Conservation (phyloP, 2,329 filamentous ascomycete genomes). For the Trichoderma arundinaceum region DNA sequence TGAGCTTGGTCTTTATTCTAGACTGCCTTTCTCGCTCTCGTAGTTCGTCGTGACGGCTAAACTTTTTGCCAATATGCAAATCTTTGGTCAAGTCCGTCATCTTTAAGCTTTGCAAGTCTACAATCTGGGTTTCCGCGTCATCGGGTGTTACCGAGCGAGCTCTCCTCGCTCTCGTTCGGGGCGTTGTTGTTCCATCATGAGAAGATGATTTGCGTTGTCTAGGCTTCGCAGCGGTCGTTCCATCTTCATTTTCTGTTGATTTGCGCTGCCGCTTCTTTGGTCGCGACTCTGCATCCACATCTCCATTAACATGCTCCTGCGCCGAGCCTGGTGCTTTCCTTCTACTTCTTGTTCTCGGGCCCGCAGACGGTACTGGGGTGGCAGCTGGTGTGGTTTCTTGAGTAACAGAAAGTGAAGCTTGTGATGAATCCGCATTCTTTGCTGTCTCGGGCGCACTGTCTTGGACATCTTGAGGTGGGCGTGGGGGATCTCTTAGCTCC, state of each 20-base stretch:
- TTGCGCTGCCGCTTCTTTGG: constrained; percentile 46
- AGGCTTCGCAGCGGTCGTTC: constrained; percentile 34
- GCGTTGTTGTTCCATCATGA: constrained; percentile 35
- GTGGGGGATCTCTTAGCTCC: constrained; percentile 28
- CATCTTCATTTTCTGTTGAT: constrained; percentile 37
- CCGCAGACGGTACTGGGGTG: background rate
- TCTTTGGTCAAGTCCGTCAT: constrained; percentile 77
- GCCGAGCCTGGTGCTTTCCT: constrained; percentile 28
- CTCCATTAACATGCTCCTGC: constrained; percentile 34
- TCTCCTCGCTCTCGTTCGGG: constrained; percentile 41
- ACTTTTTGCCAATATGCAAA: constrained; percentile 73
- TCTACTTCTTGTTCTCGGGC: constrained; percentile 28
- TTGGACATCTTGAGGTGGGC: constrained; percentile 1
- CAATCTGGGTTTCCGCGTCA: constrained; percentile 64
- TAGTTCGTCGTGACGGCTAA: constrained; percentile 75
- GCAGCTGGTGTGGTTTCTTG: constrained; percentile 4
- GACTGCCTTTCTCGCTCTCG: constrained; percentile 65
- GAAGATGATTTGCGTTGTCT: constrained; percentile 41
- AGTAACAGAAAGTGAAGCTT: background rate
- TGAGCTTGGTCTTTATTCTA: constrained; percentile 43
- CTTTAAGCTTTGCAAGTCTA: constrained; percentile 70
- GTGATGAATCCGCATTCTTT: background rate
- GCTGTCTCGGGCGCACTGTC: constrained; percentile 1
- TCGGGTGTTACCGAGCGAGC: constrained; percentile 64
- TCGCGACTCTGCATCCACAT: constrained; percentile 35